Evolutionary conservation across 2,329 filamentous ascomycete genomes (phyloP), one percentile per base, ranked within the genome.

Genomic region (Claviceps spartinae): DNA sequence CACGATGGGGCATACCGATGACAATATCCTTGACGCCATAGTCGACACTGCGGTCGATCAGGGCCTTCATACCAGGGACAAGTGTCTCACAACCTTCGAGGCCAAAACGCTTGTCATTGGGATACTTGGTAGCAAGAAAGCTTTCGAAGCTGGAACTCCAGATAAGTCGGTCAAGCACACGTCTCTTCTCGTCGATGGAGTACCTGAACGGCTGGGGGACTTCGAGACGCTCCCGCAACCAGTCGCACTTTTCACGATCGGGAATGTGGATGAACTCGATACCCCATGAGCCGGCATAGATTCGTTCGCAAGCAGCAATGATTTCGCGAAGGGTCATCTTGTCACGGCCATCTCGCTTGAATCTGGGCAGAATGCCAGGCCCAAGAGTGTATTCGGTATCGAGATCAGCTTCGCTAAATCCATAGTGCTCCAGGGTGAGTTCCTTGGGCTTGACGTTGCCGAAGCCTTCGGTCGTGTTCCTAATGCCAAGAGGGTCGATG

Each of bases 181-280:
- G 83, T 65, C 93, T 87, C 81, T 98, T 98, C 78, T 98, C 93
- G 64, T 97, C 93, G 54, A 95, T 85, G 1, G 88, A 94, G 76
- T 96, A 97, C 71, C 94, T 94, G 80, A 95, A 98, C 13, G 93
- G 89, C 62, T 85, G 81, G 46, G 91, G 91, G 49, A 97, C 85
- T 74, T 98, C 93, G 61, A 97, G 79, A 57, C 93, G 88, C 72
- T 95, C 87, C 63, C 93, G 83, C 56, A 98, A 82, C 93, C 93
- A 98, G 72, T 98, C 93, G 74, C 93, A 98, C 71, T 95, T 93
- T 67, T 91, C 88, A 63, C 93, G 81, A 68, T 98, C 91, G 53
- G 93, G 91, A 58, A 98, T 98, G 72, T 98, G 93, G 66, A 98
- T 97, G 72, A 96, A 98, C 71, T 98, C 93, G 54, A 96, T 82